Conservation (phyloP, 345 rosid species). For the Cardamine chenopodiifolia region DNA sequence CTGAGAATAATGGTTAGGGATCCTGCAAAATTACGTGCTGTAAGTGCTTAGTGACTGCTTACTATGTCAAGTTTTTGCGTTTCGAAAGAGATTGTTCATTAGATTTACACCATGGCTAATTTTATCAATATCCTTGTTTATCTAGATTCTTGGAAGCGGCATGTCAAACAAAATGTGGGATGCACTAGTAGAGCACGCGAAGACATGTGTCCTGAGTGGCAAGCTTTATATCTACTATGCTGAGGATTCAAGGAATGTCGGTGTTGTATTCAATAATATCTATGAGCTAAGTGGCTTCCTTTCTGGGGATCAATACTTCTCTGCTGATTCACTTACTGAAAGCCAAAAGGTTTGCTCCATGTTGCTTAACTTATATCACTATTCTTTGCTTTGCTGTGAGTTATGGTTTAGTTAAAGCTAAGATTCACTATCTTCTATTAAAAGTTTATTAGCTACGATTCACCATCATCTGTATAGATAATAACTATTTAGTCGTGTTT, state of each 20-base stretch:
- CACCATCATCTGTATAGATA: background rate
- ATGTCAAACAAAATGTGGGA: constrained; percentile 99
- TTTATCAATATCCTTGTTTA: constrained; percentile 12
- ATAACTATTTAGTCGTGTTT: background rate
- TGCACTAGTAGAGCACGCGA: constrained; percentile 89
- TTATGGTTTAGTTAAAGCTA: constrained; percentile 7
- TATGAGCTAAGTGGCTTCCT: constrained; percentile 84
- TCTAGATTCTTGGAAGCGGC: constrained; percentile 96
- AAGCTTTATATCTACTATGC: constrained; percentile 84
- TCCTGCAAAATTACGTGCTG: constrained; percentile 68
- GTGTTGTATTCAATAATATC: constrained; percentile 83
- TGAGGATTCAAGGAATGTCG: constrained; percentile 78
- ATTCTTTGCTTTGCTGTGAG: constrained; percentile 6
- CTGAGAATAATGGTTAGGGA: constrained; percentile 76
- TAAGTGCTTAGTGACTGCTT: constrained; percentile 72
- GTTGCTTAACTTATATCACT: constrained; percentile 22
- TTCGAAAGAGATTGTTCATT: constrained; percentile 17
- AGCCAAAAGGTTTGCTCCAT: constrained; percentile 76
- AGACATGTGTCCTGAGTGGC: constrained; percentile 85
- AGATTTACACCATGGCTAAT: constrained; percentile 36
- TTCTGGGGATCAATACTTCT: constrained; percentile 76
- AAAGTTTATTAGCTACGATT: background rate
- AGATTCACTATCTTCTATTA: constrained; percentile 5
- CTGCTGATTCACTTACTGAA: constrained; percentile 83
- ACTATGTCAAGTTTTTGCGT: constrained; percentile 16